phyloP scores from a whole-genome alignment of 768 basidiomycete species.

The Tylopilus cervinicoccineus region DNA sequence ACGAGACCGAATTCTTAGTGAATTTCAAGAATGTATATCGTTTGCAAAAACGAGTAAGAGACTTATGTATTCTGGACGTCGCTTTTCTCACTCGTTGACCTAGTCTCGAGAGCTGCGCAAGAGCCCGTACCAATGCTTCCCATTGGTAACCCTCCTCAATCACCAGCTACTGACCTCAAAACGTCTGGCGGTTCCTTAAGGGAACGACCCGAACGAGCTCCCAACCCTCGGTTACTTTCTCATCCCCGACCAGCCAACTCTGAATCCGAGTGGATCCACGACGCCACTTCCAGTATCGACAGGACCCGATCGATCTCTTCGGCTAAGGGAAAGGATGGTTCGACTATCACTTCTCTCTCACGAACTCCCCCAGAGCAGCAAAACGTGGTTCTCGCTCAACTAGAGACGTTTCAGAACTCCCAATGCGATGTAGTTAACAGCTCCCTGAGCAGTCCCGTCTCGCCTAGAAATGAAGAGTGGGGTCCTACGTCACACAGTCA shows the following conservation, averaged over 20 bases:
- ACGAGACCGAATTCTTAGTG: slow-evolving; percentile 60
- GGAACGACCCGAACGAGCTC: slow-evolving; percentile 22
- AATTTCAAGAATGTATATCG: slow-evolving; percentile 81
- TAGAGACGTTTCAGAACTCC: slow-evolving; percentile 4
- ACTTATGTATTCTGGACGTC: not conserved
- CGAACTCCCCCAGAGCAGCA: slow-evolving; percentile 5
- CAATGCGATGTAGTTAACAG: slow-evolving; percentile 3
- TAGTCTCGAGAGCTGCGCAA: slow-evolving; percentile 57
- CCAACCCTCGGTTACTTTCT: slow-evolving; percentile 13
- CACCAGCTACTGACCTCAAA: slow-evolving; percentile 7
- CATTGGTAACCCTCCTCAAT: slow-evolving; percentile 33
- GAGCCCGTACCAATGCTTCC: slow-evolving; percentile 64
- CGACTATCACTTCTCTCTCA: slow-evolving; percentile 1
- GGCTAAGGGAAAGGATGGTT: slow-evolving; percentile 1
- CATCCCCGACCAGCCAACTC: slow-evolving; percentile 1
- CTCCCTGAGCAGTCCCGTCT: slow-evolving; percentile 1
- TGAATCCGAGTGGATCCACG: not conserved
- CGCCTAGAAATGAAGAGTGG: slow-evolving; percentile 12
- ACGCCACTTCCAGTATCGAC: not conserved
- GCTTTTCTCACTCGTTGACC: slow-evolving; percentile 3
- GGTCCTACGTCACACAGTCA: slow-evolving; percentile 19
- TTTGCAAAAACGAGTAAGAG: slow-evolving; percentile 70
- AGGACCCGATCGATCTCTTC: not conserved
- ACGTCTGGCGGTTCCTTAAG: slow-evolving; percentile 1
- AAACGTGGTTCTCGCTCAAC: not conserved